These are phyloP conservation scores for Ogataea paraovalis DNA, from an alignment of 805 yeast species.

Conservation along the genomic window DNA sequence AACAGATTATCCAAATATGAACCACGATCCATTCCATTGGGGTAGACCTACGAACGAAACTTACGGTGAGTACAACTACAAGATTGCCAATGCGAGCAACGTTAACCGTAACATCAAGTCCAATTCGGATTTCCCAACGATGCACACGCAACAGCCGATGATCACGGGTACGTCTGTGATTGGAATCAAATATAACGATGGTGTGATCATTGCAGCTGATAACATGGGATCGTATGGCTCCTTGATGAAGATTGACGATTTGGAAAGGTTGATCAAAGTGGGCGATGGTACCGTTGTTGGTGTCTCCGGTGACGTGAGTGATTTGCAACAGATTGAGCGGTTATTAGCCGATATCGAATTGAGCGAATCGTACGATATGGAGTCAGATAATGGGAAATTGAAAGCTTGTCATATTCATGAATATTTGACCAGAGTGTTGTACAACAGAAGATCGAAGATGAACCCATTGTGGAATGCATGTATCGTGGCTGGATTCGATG, in stretches of 20 bases:
- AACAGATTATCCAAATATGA: constrained; percentile 67
- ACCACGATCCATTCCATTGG: constrained; percentile 94
- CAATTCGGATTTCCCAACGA: constrained; percentile 52
- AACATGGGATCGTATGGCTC: constrained; percentile 93
- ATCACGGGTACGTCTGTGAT: constrained; percentile 96
- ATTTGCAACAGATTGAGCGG: constrained; percentile 78
- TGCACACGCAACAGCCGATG: constrained; percentile 90
- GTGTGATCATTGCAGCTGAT: constrained; percentile 93
- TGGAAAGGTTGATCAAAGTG: constrained; percentile 80
- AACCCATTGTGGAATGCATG: constrained; percentile 95
- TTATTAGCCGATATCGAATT: constrained; percentile 73
- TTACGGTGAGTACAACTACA: constrained; percentile 76
- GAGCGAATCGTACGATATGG: constrained; percentile 71
- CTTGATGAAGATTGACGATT: constrained; percentile 75
- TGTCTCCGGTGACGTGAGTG: constrained; percentile 90
- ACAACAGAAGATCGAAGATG: constrained; percentile 86
- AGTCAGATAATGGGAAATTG: constrained; percentile 41
- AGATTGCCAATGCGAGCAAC: constrained; percentile 61
- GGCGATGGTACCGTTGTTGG: constrained; percentile 90
- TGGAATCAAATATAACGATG: constrained; percentile 84
- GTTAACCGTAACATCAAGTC: constrained; percentile 14
- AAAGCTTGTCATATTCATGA: constrained; percentile 88
- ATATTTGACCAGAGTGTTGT: constrained; percentile 79
- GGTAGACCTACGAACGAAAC: constrained; percentile 85
- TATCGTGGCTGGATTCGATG: constrained; percentile 85